Percentiles rank a stretch among this genome's conserved stretches.
These are phyloP conservation scores for Fusarium illudens DNA, from an alignment of 2,329 filamentous ascomycete genomes.

Conservation along the genomic window DNA sequence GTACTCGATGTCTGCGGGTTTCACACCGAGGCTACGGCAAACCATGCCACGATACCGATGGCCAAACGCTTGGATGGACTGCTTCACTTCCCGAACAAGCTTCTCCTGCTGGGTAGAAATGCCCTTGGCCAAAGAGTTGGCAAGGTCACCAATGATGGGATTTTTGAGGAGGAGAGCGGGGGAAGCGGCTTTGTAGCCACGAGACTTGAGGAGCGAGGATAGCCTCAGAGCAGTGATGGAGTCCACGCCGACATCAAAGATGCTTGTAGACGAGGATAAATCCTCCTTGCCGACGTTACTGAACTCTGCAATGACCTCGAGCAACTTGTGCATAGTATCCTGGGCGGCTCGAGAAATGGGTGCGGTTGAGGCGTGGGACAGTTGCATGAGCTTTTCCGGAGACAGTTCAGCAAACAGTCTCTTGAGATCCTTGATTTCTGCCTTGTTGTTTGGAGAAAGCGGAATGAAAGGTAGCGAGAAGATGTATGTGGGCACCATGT, in stretches of 20 bases:
- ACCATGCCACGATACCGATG: conserved; percentile 66
- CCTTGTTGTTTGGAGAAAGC: conserved; percentile 89
- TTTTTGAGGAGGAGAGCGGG: conserved; percentile 74
- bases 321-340: conserved; percentile 57
- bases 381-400: conserved; percentile 66
- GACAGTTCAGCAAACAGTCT: conserved; percentile 70
- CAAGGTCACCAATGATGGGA: conserved; percentile 59
- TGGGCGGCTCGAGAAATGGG: conserved; percentile 44
- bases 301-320: conserved; percentile 63
- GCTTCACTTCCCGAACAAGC: conserved; percentile 59
- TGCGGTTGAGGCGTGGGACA: conserved; percentile 50
- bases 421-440: conserved; percentile 75
- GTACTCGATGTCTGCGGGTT: conserved; percentile 68
- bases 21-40: conserved; percentile 61
- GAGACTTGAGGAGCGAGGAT: conserved; percentile 67
- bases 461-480: conserved; percentile 76
- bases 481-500: conserved; percentile 92
- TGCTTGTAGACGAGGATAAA: conserved; percentile 66
- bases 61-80: conserved; percentile 69
- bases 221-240: conserved; percentile 85
- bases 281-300: conserved; percentile 53
- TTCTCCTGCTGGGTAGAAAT: conserved; percentile 22
- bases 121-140: conserved; percentile 45
- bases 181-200: conserved; percentile 67
- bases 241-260: conserved; percentile 88